Conservation (phyloP, 768 basidiomycete genomes). For the Hygrocybe punicea region DNA sequence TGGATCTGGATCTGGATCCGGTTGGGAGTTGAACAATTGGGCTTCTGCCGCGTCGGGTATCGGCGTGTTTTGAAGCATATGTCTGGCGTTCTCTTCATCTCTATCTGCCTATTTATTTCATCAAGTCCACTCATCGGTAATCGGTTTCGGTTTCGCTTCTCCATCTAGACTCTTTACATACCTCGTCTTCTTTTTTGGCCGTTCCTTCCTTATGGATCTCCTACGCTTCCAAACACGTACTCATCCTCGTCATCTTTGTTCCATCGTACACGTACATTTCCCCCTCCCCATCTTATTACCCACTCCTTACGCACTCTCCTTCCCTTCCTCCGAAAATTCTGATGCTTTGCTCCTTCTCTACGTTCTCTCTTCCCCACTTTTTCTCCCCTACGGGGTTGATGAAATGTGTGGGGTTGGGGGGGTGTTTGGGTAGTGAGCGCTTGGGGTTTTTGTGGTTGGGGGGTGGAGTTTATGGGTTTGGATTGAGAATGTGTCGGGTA, state of each 20-base stretch:
- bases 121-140: slow-evolving; percentile 15
- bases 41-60: slow-evolving; percentile 23
- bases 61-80: slow-evolving; percentile 17
- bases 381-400: slow-evolving; percentile 51
- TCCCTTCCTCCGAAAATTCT: slow-evolving; percentile 23
- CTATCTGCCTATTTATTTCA: slow-evolving; percentile 14
- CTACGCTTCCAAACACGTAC: too few species aligned
- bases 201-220: slow-evolving; percentile 15
- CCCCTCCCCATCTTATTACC: too few species aligned
- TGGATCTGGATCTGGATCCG: neutral
- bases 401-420: slow-evolving; percentile 39
- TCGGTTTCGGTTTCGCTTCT: slow-evolving; percentile 16
- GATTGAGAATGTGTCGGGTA: neutral
- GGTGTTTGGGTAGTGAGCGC: slow-evolving; percentile 44
- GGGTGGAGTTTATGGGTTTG: neutral
- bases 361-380: slow-evolving; percentile 19
- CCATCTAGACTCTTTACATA: slow-evolving; percentile 3
- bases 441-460: slow-evolving; percentile 20
- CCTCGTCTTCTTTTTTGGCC: neutral
- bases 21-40: neutral
- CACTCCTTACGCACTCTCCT: neutral
- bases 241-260: too few species aligned
- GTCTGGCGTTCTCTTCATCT: slow-evolving; percentile 20
- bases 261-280: too few species aligned
- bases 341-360: slow-evolving; percentile 33